Percentiles rank a stretch among this genome's conserved stretches.
phyloP scores from a whole-genome alignment of 352 stramenopile species.

The Phytopythium delawarense region DNA sequence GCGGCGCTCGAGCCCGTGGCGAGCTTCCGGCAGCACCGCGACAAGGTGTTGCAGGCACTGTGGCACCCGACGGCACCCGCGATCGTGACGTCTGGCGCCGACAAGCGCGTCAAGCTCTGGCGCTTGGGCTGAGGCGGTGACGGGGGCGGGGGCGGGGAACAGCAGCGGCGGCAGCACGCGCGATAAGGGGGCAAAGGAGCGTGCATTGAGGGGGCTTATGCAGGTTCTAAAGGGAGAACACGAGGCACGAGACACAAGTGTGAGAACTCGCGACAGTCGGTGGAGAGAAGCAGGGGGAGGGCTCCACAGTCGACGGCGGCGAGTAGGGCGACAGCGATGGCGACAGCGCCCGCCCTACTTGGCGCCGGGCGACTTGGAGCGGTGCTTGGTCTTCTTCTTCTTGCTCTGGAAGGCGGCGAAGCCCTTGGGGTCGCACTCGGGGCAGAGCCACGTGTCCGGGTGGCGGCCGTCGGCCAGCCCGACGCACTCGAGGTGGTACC shows the following conservation, averaged over 20 bases:
- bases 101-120: constrained; percentile 72
- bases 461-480: constrained; percentile 75
- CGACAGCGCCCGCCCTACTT: constrained; percentile 25
- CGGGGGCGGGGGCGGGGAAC: background rate
- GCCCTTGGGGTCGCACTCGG: constrained; percentile 79
- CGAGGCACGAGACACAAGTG: background rate
- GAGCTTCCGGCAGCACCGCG: constrained; percentile 51
- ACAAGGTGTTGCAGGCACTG: constrained; percentile 61
- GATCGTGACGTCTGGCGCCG: constrained; percentile 54
- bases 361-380: constrained; percentile 73
- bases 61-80: constrained; percentile 58
- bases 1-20: constrained; percentile 31
- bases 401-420: constrained; percentile 78
- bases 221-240: constrained; percentile 9
- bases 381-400: constrained; percentile 82
- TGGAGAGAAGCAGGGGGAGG: background rate
- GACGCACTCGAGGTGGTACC: constrained; percentile 87
- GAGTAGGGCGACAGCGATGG: background rate
- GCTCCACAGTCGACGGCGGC: background rate
- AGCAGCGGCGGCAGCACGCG: background rate
- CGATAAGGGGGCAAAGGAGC: constrained; percentile 6
- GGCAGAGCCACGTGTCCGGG: constrained; percentile 84
- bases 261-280: background rate
- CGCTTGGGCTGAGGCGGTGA: constrained; percentile 24
- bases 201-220: background rate